Evolutionary conservation across 768 basidiomycete genomes (phyloP).

Genomic region (Macrolepiota albuminosa): DNA sequence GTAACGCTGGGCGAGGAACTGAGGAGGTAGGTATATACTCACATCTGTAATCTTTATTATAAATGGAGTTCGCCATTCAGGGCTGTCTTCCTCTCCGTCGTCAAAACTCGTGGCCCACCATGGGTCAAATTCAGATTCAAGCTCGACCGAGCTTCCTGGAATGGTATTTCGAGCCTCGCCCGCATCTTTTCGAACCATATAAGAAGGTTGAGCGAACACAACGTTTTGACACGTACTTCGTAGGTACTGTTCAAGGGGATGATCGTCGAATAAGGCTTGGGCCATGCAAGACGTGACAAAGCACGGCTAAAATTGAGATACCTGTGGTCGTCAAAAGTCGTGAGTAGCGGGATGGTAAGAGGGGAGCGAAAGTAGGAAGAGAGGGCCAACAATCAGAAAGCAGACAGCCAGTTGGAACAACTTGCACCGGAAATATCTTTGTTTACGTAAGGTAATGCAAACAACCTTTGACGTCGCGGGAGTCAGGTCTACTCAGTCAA

Average conservation of each 20-base stretch:
- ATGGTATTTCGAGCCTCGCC: conserved; percentile 54
- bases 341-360: conserved; percentile 1
- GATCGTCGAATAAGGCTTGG: conserved; percentile 72
- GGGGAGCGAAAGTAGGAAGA: not conserved
- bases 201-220: not conserved
- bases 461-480: not conserved
- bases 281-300: conserved; percentile 46
- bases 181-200: conserved; percentile 35
- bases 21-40: conserved; percentile 14
- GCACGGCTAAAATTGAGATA: not conserved
- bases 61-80: conserved; percentile 34
- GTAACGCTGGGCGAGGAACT: not conserved
- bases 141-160: conserved; percentile 46
- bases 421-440: not conserved
- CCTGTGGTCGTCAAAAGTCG: conserved; percentile 15
- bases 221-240: conserved; percentile 40
- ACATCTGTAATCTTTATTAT: conserved; percentile 36
- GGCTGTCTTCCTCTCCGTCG: conserved; percentile 12
- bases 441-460: conserved; percentile 6
- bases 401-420: not conserved
- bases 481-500: not conserved
- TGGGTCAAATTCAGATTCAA: conserved; percentile 35
- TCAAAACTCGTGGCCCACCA: conserved; percentile 22
- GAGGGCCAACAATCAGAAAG: not conserved
- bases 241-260: conserved; percentile 71